phyloP scores from a whole-genome alignment of 192 early-diverging fungal genomes.

The Phycomyces nitens region DNA sequence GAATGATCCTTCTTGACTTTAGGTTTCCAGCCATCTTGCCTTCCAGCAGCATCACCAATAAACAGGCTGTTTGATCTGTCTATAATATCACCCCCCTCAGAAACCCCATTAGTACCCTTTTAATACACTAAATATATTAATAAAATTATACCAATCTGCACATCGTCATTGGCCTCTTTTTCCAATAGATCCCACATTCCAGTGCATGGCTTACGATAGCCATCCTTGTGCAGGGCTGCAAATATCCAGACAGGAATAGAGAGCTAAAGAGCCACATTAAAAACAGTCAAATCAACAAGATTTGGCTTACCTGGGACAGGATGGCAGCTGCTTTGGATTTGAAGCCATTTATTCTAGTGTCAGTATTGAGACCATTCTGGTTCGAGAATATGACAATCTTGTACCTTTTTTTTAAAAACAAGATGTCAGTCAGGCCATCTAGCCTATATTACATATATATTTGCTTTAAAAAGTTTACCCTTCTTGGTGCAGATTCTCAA shows the following conservation, averaged over 20 bases:
- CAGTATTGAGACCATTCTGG: conserved; percentile 58
- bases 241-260: conserved; percentile 66
- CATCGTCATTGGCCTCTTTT: conserved; percentile 35
- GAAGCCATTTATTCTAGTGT: conserved; percentile 44
- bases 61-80: conserved; percentile 68
- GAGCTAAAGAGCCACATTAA: conserved; percentile 30
- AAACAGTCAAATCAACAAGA: too few species aligned
- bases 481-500: conserved; percentile 56
- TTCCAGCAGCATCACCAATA: conserved; percentile 93
- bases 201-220: conserved; percentile 69
- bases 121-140: neutral
- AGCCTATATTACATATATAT: too few species aligned
- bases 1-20: conserved; percentile 68
- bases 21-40: conserved; percentile 59
- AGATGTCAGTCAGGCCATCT: too few species aligned
- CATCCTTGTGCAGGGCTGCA: conserved; percentile 66
- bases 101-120: neutral
- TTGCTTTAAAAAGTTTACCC: conserved; percentile 53
- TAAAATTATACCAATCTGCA: conserved; percentile 39
- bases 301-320: conserved; percentile 14
- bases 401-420: too few species aligned
- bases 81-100: neutral
- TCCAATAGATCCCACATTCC: conserved; percentile 65
- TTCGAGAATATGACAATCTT: conserved; percentile 77
- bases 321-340: conserved; percentile 45